phyloP scores from a whole-genome alignment of 2,329 filamentous ascomycete species.

The Neoscytalidium dimidiatum region DNA sequence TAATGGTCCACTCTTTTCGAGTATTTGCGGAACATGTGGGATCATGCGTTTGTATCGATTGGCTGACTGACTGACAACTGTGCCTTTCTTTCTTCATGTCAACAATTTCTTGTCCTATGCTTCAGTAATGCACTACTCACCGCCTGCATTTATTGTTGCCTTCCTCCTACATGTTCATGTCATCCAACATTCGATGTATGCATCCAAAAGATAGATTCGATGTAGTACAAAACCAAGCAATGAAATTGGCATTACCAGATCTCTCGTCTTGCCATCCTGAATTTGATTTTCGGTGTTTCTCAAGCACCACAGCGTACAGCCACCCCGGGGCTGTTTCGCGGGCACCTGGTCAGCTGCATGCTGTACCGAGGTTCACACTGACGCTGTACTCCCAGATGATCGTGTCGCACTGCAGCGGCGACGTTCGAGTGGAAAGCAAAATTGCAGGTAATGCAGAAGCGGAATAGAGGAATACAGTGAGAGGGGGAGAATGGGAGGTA shows the following conservation, averaged over 20 bases:
- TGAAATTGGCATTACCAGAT: neutral
- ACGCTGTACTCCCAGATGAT: neutral
- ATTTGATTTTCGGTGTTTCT: conserved; percentile 1
- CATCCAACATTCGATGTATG: conserved; percentile 9
- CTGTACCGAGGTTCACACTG: neutral
- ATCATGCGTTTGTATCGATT: neutral
- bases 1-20: neutral
- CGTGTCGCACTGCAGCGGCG: neutral
- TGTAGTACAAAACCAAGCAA: conserved; percentile 2
- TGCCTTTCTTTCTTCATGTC: neutral
- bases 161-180: conserved; percentile 2
- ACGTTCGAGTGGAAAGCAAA: neutral
- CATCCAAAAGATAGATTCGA: conserved; percentile 4
- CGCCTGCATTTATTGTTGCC: neutral
- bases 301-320: neutral
- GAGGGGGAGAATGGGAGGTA: neutral
- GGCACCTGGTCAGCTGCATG: neutral
- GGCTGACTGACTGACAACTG: neutral
- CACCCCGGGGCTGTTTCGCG: neutral
- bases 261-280: neutral
- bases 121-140: conserved; percentile 10
- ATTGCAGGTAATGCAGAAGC: neutral
- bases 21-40: neutral
- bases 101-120: conserved; percentile 4
- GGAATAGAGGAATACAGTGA: neutral